Evolutionary conservation across 257 asterid genomes (phyloP), one percentile per base, ranked within the genome.

Genomic region (Verbascum thapsus): DNA sequence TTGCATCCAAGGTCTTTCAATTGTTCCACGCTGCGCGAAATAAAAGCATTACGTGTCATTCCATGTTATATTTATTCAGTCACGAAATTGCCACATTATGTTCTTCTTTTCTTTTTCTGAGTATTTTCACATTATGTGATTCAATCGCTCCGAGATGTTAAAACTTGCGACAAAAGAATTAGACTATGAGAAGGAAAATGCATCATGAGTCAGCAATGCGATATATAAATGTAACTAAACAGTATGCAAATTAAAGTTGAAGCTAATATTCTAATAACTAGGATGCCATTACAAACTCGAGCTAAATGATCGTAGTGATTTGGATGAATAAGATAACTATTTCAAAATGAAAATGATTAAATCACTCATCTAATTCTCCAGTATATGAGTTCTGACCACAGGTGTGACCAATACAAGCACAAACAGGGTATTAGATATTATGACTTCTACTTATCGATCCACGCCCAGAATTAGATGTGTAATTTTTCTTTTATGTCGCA

Each of bases 1-100:
- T 80, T 77, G 90, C 95, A 87, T 42, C 99, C 99, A 60, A 94
- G 49, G 83, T 94, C 98, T 53, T 82, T 84, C 80, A 94, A 71
- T 77, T 94, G 99, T 54, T 94, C 99, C 66, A 76, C 96, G 23
- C 99, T 94, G 74, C 61, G 50, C 35, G 26, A n/a, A n/a, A n/a
- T n/a, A n/a, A 64, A 73, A 52, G 26, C 19, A 20, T 49, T 32
- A 69, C 38, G 56, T n/a, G 15, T 11, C 10, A 58, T 37, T 39
- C 52, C 49, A 53, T 44, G 59, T 3, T 10, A 23, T 3, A 61
- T 22, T 40, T 44, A n/a, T 7, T 10, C 5, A 39, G 22, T 0
- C 61, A 45, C 39, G 22, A 57, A 4, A 16, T 6, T 26, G 32
- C 5, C 32, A 26, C 32, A 26, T 26, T 26, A 26, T 26, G n/a